These are phyloP conservation scores for Paramecium biaurelia DNA, from an alignment of 73 alveolate species.

Conservation along the genomic window DNA sequence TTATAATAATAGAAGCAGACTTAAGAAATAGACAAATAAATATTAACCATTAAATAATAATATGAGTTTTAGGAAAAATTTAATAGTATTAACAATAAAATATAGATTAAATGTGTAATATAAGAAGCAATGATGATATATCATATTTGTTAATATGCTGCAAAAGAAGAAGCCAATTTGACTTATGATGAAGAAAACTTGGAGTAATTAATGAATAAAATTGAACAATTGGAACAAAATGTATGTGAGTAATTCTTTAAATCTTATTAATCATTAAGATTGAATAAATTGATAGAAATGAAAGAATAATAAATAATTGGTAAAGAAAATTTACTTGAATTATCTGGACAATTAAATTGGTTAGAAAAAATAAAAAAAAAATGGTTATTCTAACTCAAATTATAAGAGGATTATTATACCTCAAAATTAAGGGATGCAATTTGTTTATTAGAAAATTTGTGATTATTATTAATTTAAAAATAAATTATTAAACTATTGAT, in stretches of 20 bases:
- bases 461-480: background rate
- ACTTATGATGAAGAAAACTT: background rate
- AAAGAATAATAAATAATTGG: background rate
- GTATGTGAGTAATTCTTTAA: background rate
- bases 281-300: background rate
- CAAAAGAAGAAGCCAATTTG: background rate
- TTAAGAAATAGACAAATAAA: background rate
- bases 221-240: background rate
- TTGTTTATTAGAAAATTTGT: background rate
- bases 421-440: background rate
- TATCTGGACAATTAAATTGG: background rate
- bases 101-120: background rate
- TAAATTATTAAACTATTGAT: background rate
- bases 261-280: background rate
- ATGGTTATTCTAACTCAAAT: background rate
- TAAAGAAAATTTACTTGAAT: background rate
- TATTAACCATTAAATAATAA: background rate
- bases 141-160: background rate
- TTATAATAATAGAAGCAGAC: background rate
- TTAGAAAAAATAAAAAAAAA: background rate
- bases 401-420: background rate
- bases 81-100: background rate
- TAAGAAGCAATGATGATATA: background rate
- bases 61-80: background rate
- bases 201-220: background rate